These are phyloP conservation scores for Pythium periplocum DNA, from an alignment of 352 stramenopile species.

Conservation along the genomic window DNA sequence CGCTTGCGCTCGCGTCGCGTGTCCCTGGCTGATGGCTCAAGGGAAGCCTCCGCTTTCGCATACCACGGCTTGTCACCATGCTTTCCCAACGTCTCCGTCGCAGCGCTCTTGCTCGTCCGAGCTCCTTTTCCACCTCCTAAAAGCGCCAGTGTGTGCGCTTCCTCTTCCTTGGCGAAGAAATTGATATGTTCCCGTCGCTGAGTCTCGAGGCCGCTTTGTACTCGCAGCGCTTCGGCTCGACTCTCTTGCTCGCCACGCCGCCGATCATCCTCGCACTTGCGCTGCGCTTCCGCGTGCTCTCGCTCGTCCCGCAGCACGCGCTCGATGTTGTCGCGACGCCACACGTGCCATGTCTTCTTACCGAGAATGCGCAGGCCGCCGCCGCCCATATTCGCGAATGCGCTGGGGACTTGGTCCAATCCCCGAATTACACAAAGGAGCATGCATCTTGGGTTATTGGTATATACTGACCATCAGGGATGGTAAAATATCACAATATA, in stretches of 20 bases:
- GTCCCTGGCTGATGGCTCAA: not conserved
- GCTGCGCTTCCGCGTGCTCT: constrained; percentile 30
- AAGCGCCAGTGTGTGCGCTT: constrained; percentile 19
- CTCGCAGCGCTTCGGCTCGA: constrained; percentile 10
- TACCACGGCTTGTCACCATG: constrained; percentile 21
- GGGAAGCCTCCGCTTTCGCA: not conserved
- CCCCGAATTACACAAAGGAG: not conserved
- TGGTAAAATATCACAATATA: too few species aligned
- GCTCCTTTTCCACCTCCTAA: constrained; percentile 6
- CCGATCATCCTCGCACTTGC: constrained; percentile 17
- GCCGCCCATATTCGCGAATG: constrained; percentile 16
- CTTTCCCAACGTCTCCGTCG: constrained; percentile 10
- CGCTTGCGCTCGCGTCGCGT: constrained; percentile 4
- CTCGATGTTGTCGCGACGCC: constrained; percentile 79
- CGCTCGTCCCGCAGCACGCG: constrained; percentile 65
- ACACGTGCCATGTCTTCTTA: constrained; percentile 84
- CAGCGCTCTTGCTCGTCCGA: not conserved
- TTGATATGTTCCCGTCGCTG: constrained; percentile 15
- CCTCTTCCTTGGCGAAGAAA: constrained; percentile 21
- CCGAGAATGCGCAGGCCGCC: constrained; percentile 25
- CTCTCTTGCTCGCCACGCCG: constrained; percentile 14
- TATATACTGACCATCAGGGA: too few species aligned
- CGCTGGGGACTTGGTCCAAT: not conserved
- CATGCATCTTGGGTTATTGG: not conserved
- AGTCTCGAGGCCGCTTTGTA: too few species aligned